Base-by-base conservation (phyloP, 2,329 filamentous ascomycete genomes). In the Coniella lustricola region DNA sequence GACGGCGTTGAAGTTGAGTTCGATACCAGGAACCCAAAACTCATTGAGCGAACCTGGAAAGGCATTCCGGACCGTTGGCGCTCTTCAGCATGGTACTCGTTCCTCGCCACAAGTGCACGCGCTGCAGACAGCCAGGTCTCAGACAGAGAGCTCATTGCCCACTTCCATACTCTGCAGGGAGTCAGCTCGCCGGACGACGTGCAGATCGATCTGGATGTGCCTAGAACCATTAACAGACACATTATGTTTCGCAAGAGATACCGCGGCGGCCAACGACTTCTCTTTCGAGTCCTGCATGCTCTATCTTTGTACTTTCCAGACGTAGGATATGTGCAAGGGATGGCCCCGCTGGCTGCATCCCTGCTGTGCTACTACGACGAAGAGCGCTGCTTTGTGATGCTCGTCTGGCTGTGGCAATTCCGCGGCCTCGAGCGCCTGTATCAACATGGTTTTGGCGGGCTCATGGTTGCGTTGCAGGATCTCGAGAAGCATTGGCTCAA, bases 1-100 rank as follows among this genome's bases (percentile, higher is more conserved):
- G 70, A 77, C 62, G 80, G 79, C 42, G 81, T 80, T 67, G 68
- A 80, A 53, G 82, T 81, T 59, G 85, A 90, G 47, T 97, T 97
- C 62, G 90, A 96, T 65, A 77, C 79, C 33, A 81, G 77, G 55
- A 87, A 85, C 62, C 76, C 86, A n/a, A 90, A 96, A 64, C 73
- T 98, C 37, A 83, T 95, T 50, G 85, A 90, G 56, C 81, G 93
- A 48, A 94, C 90, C 1, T 98, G 93, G 93, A 98, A 98, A 64
- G 93, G 93, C 25, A 95, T 98, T 54, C 93, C 93, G 0, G 93
- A 98, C 66, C 82, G 89, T 54, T 98, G 93, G 93, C 85, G 93
- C 44, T 81, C 85, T 29, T 85, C 88, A 1, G 93, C 91, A 2
- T 98, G 93, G 93, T 91, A 91, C 69, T 89, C 90, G 3, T 98